Evolutionary conservation across 495 filamentous ascomycete genomes (phyloP), one percentile per base, ranked within the genome.

Genomic region (Polyplosphaeria fusca): DNA sequence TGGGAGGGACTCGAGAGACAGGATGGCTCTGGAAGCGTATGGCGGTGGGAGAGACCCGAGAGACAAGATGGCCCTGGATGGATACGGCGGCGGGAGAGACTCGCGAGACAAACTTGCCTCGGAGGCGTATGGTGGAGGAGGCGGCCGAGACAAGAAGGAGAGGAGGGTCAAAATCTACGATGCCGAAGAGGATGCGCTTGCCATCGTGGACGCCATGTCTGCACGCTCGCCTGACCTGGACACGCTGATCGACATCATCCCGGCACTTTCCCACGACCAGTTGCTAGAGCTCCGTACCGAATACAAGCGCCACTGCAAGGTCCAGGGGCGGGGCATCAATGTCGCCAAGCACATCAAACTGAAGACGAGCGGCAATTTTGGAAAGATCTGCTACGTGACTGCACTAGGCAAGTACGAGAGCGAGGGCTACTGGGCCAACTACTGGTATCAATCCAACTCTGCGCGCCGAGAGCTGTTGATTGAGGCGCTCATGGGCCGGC

Each of bases 391-490:
- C 65, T 97, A 96, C 68, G 87, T 89, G 4, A 90, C 88, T 5
- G 92, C 93, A 9, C 82, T 97, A 0, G 93, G 94, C 2, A 78
- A 82, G 41, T 98, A 89, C 86, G 93, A 96, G 74, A 84, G 82
- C 47, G 93, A 98, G 70, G 91, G 88, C 1, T 96, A 93, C 76
- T 98, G 93, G 89, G 92, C 94, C 41, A 98, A 97, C 66, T 95
- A 88, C 72, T 98, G 91, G 84, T 98, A 97, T 74, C 93, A 97
- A 68, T 85, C 87, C 30, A 58, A 67, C 44, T 49, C 42, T 3
- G 64, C 60, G 16, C 48, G 63, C 13, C 54, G 72, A 0, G 72
- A 98, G 68, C 74, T 98, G 19, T 79, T 98, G 40, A 96, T 98
- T 65, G 93, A 98, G 68, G 82, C 84, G 9, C 74, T 98, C 13